Base-by-base conservation (phyloP, 305 asterid species). In the Fraxinus sp. region DNA sequence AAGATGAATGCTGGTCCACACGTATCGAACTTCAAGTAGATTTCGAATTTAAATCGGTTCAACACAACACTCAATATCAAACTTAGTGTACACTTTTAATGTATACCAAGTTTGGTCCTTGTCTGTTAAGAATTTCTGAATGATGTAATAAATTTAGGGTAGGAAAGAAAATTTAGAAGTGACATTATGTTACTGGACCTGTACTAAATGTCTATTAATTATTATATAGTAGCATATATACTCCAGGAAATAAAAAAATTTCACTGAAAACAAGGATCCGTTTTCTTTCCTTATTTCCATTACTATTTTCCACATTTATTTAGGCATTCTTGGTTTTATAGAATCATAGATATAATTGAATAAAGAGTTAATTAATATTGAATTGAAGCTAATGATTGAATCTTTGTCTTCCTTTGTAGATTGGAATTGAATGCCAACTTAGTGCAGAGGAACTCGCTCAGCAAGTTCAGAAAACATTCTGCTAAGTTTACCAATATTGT, bases 391-490 rank as follows among this genome's bases (percentile, higher is more conserved):
- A 83, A 80, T 74, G 75, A 83, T 62, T 78, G 81, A 7, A 24
- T 80, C 37, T 13, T 14, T 71, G 32, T 78, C 8, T 78, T 78
- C 32, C 3, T 5, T 78, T 77, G 11, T 79, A 94, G 98, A 90
- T 94, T 55, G 97, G 98, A 75, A 92, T 94, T 64, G 97, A 94
- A 84, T 94, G 98, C 91, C 97, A 92, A 83, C 97, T 94, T 32
- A 94, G 98, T 82, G 98, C 97, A 3, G 97, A 93, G 83, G 98
- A 94, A 78, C 86, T 94, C 86, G 98, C 98, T 41, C 91, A 92
- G 57, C 94, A 89, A 83, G 90, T 94, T 88, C 98, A 92, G 88
- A 93, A 89, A 88, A 93, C 97, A 49, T 94, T 94, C 90, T 87
- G 90, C 91, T 89, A 84, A 84, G 72, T 64, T 64, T 30, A 22